phyloP scores from a whole-genome alignment of 306 rosid species.

The Mucuna pruriens region DNA sequence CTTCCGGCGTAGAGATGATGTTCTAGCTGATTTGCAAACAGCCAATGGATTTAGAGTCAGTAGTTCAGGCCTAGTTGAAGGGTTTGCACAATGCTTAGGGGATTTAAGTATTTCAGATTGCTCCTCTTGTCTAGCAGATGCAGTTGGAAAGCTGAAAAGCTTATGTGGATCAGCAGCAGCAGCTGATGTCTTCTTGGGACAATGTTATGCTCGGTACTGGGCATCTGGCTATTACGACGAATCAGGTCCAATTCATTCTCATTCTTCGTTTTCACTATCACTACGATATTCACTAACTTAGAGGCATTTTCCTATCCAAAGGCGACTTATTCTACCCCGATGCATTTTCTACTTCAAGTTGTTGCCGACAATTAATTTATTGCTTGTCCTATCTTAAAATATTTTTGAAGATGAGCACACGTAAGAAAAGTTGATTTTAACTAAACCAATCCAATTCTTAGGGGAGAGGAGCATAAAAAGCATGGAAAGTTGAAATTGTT shows the following conservation, averaged over 20 bases:
- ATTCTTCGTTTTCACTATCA: not conserved
- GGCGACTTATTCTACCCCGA: not conserved
- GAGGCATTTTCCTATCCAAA: not conserved
- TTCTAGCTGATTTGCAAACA: conserved; percentile 62
- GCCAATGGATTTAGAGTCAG: conserved; percentile 77
- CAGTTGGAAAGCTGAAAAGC: conserved; percentile 76
- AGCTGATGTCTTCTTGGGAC: conserved; percentile 88
- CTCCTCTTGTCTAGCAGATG: conserved; percentile 72
- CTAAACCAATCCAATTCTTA: conserved; percentile 28
- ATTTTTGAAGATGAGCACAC: not conserved
- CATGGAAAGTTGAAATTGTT: not conserved
- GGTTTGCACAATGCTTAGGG: conserved; percentile 78
- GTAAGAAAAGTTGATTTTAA: not conserved
- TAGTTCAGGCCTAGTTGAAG: conserved; percentile 76
- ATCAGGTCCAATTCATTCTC: conserved; percentile 55
- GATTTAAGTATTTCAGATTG: conserved; percentile 75
- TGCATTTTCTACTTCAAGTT: not conserved
- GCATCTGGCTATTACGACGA: conserved; percentile 84
- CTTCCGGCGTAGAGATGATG: conserved; percentile 82
- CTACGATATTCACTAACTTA: not conserved
- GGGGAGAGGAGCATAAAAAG: not conserved
- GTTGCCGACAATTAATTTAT: not conserved
- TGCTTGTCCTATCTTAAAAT: not conserved
- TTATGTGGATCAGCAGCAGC: conserved; percentile 90
- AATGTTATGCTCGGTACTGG: conserved; percentile 91